A percentile compares a stretch with the other conserved stretches of the same genome.
These are phyloP conservation scores for Rhizophagus clarus DNA, from an alignment of 192 early-diverging fungal species.

Conservation along the genomic window DNA sequence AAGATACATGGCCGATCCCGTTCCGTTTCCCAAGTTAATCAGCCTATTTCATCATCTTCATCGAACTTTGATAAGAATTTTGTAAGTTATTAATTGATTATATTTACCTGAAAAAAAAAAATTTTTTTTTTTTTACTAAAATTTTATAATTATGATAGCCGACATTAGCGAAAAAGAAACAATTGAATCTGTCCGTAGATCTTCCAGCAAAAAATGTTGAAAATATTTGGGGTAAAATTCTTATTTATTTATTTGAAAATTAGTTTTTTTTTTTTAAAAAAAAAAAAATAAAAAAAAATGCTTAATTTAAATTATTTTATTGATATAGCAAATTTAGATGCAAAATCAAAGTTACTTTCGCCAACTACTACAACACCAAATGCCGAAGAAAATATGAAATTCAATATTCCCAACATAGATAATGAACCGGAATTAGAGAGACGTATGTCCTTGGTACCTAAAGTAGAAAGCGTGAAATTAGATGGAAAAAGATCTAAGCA, in stretches of 20 bases:
- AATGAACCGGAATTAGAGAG: constrained; percentile 8
- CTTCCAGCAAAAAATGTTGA: constrained; percentile 22
- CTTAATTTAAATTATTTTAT: background rate
- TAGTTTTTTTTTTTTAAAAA: too few species aligned
- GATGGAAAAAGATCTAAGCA: background rate
- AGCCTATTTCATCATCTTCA: background rate
- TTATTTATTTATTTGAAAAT: background rate
- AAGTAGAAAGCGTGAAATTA: constrained; percentile 4
- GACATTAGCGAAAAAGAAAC: constrained; percentile 22
- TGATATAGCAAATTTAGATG: constrained; percentile 3
- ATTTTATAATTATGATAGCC: constrained; percentile 1
- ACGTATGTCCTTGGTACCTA: constrained; percentile 1
- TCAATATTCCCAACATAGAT: constrained; percentile 9
- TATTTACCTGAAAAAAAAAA: background rate
- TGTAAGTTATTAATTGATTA: constrained; percentile 4
- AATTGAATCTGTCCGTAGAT: constrained; percentile 5
- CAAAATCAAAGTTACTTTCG: constrained; percentile 27
- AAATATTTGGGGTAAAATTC: constrained; percentile 13
- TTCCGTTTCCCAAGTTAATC: background rate
- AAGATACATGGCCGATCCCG: constrained; percentile 21
- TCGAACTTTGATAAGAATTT: constrained; percentile 25
- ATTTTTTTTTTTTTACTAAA: background rate
- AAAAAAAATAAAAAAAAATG: too few species aligned
- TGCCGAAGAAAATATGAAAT: background rate
- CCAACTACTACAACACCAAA: constrained; percentile 2